phyloP scores from a whole-genome alignment of 164 flowering plant species.

The Saururus chinensis region DNA sequence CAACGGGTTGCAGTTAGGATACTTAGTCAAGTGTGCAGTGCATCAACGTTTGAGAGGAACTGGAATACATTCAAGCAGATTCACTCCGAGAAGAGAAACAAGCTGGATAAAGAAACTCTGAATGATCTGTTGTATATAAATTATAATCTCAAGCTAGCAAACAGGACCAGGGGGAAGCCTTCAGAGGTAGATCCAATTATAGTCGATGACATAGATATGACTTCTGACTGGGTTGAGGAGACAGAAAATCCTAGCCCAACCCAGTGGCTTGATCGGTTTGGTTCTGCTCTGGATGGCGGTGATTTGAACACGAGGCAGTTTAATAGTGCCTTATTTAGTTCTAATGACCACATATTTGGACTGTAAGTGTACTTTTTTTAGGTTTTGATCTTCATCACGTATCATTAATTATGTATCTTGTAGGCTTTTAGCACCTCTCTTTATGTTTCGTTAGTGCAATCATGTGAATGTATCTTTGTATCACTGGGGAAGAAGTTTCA shows the following conservation, averaged over 20 bases:
- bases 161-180: constrained; percentile 32
- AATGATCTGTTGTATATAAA: constrained; percentile 60
- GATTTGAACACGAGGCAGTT: constrained; percentile 86
- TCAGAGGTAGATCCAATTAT: constrained; percentile 61
- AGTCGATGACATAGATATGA: constrained; percentile 85
- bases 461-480: too few relatives aligned
- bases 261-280: constrained; percentile 84
- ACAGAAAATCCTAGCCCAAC: constrained; percentile 56
- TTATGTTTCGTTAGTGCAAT: too few relatives aligned
- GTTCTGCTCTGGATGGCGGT: constrained; percentile 60
- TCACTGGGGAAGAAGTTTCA: too few relatives aligned
- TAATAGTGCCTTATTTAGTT: constrained; percentile 45
- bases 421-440: too few relatives aligned
- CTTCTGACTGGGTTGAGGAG: constrained; percentile 96
- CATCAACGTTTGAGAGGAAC: constrained; percentile 48
- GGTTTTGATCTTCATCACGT: constrained; percentile 12
- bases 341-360: constrained; percentile 49
- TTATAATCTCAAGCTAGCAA: constrained; percentile 70
- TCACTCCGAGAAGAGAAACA: constrained; percentile 81
- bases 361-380: constrained; percentile 55
- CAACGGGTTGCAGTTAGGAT: constrained; percentile 79
- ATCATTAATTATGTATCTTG: neutral
- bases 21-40: constrained; percentile 90
- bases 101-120: constrained; percentile 68
- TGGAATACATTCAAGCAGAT: constrained; percentile 77